Percentiles rank a stretch among this genome's conserved stretches.
These are phyloP conservation scores for Selenicereus undatus DNA, from an alignment of 148 eudicot genomes.

Conservation along the genomic window DNA sequence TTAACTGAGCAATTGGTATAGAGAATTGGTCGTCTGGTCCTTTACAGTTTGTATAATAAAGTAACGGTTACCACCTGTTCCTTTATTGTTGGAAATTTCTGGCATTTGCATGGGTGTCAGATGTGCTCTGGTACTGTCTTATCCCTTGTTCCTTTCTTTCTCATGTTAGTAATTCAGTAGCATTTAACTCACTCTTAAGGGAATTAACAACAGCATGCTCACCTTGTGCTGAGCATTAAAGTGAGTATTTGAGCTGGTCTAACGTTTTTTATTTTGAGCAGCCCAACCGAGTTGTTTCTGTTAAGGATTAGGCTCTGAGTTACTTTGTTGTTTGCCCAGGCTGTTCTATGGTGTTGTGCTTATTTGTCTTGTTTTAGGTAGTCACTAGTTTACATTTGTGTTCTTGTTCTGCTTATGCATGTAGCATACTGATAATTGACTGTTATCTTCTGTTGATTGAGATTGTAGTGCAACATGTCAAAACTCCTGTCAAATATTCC, in stretches of 20 bases:
- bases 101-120: too few relatives aligned
- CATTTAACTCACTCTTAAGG: background rate
- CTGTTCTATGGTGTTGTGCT: background rate
- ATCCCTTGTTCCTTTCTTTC: too few relatives aligned
- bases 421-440: background rate
- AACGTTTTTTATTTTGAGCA: background rate
- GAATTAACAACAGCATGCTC: background rate
- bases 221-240: background rate
- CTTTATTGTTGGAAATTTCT: too few relatives aligned
- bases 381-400: background rate
- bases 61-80: too few relatives aligned
- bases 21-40: too few relatives aligned
- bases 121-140: too few relatives aligned
- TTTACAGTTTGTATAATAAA: too few relatives aligned
- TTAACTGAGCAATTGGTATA: too few relatives aligned
- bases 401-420: conserved; percentile 1
- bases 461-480: background rate
- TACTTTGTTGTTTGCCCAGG: background rate
- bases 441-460: background rate
- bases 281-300: background rate
- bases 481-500: background rate
- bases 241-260: too few relatives aligned
- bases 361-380: background rate
- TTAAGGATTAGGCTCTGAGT: background rate
- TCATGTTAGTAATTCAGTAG: too few relatives aligned